phyloP scores from a whole-genome alignment of 768 basidiomycete genomes.

The Boletus reticuloceps region DNA sequence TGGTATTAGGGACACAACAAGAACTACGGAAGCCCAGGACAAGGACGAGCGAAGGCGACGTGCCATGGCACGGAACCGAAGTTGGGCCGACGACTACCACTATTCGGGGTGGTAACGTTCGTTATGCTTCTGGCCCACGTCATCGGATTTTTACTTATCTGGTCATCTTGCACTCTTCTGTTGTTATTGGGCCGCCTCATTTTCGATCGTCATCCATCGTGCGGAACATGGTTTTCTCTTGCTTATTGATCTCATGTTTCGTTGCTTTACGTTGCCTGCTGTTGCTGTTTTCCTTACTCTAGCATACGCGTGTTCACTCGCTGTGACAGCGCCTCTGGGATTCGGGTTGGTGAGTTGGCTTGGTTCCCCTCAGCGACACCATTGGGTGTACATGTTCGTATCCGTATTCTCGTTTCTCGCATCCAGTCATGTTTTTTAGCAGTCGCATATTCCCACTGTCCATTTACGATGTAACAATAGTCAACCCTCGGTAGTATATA shows the following conservation, averaged over 20 bases:
- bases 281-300: constrained; percentile 14
- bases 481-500: constrained; percentile 30
- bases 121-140: constrained; percentile 8
- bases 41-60: constrained; percentile 41
- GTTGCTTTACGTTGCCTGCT: constrained; percentile 10
- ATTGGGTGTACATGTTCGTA: constrained; percentile 15
- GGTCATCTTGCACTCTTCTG: constrained; percentile 19
- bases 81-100: constrained; percentile 71
- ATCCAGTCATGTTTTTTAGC: constrained; percentile 24
- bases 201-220: constrained; percentile 13
- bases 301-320: constrained; percentile 13
- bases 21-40: constrained; percentile 29
- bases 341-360: constrained; percentile 16
- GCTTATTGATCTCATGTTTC: constrained; percentile 10
- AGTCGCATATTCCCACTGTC: constrained; percentile 28
- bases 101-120: constrained; percentile 54
- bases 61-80: constrained; percentile 58
- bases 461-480: constrained; percentile 35
- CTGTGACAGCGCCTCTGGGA: constrained; percentile 8
- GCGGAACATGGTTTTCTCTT: constrained; percentile 24
- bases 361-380: constrained; percentile 13
- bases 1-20: constrained; percentile 12
- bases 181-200: constrained; percentile 14
- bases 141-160: constrained; percentile 23
- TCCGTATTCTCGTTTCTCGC: constrained; percentile 14